Evolutionary conservation across 1,284 basidiomycete species (phyloP).

Genomic region (Agaricales sp.): DNA sequence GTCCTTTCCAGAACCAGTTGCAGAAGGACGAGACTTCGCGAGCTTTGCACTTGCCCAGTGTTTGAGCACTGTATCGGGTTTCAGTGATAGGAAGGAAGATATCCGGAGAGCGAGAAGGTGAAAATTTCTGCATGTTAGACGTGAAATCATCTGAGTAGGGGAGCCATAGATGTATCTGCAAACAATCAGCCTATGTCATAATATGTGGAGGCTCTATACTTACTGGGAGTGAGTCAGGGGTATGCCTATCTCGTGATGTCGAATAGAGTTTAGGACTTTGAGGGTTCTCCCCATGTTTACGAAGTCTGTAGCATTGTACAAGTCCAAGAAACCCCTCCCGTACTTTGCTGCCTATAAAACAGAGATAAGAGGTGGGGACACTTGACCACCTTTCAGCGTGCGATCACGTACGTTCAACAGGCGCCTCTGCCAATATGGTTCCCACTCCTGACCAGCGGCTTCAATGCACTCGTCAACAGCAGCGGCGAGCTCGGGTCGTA

Average conservation of each 20-base stretch:
- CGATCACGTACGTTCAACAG: conserved; percentile 64
- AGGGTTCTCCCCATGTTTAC: conserved; percentile 86
- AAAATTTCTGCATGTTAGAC: conserved; percentile 80
- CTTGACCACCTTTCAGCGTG: background rate
- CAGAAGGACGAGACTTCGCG: conserved; percentile 49
- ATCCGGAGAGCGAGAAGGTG: conserved; percentile 92
- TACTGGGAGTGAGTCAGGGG: conserved; percentile 90
- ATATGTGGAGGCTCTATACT: conserved; percentile 13
- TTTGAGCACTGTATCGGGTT: conserved; percentile 81
- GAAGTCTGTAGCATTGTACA: conserved; percentile 87
- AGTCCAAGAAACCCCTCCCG: conserved; percentile 87
- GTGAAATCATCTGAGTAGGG: conserved; percentile 69
- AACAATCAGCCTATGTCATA: conserved; percentile 3
- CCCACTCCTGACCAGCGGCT: conserved; percentile 90
- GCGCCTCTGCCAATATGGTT: conserved; percentile 80
- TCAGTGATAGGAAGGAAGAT: conserved; percentile 74
- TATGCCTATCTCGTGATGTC: conserved; percentile 87
- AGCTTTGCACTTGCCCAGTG: conserved; percentile 98
- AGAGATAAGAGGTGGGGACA: conserved; percentile 3
- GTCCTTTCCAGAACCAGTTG: conserved; percentile 40
- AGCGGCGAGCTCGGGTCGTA: conserved; percentile 74
- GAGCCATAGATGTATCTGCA: conserved; percentile 69
- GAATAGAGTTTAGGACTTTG: conserved; percentile 91
- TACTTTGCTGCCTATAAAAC: conserved; percentile 79
- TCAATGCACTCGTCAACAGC: conserved; percentile 93